Evolutionary conservation across 306 rosid genomes (phyloP), one percentile per base, ranked within the genome.

Genomic region (Pueraria montana): DNA sequence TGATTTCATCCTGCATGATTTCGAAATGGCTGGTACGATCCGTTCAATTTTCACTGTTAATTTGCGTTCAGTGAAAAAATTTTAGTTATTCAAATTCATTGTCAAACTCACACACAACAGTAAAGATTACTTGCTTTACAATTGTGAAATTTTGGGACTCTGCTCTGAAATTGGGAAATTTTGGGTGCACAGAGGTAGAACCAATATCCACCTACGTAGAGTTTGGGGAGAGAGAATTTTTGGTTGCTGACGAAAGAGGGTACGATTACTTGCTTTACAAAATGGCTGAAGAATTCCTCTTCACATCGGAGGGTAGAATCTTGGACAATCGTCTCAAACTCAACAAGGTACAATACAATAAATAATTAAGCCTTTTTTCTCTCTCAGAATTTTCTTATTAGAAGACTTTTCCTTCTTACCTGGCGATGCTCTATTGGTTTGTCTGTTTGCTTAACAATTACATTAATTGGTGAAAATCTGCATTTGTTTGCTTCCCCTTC

Each of bases 161-260:
- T 36, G 32, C 26, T 67, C 81, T 66, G 56, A 55, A 72, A 43
- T 21, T 86, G 79, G 48, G 84, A 65, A 34, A 59, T 50, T 74
- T 70, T 87, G 43, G 72, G 23, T 76, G 86, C 42, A 85, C 66
- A 96, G 99, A 96, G 89, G 99, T 91, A 49, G 99, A 96, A 80
- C 99, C 99, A 77, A 96, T 96, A 81, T 89, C 98, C 8, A 96
- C 99, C 3, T 96, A 77, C 43, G 74, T 78, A 24, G 98, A 93
- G 26, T 96, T 88, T 50, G 99, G 99, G 49, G 97, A 92, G 78
- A 82, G 90, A 70, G 99, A 96, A 84, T 96, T 82, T 88, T 59
- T 96, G 84, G 97, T 96, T 64, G 99, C 96, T 8, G 99, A 96
- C 77, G 94, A 91, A 74, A 88, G 99, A 92, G 99, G 99, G 63